Evolutionary conservation across 768 basidiomycete species (phyloP).

Genomic region (Lepiota venenata): DNA sequence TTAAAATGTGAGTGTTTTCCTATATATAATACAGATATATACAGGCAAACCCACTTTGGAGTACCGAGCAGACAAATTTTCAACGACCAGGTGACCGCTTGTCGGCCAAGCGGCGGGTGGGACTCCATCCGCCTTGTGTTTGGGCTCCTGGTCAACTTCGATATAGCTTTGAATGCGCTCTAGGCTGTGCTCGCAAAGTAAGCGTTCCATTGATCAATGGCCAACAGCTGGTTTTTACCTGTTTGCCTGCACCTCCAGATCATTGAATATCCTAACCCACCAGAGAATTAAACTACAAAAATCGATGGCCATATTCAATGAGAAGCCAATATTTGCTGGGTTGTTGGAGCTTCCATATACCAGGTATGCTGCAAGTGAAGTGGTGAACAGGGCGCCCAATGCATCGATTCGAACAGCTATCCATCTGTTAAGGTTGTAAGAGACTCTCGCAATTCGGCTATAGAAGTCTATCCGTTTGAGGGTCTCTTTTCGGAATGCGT

Average conservation of each 20-base stretch:
- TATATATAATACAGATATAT: background rate
- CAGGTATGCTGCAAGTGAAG: constrained; percentile 53
- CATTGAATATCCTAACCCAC: constrained; percentile 41
- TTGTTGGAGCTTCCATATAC: constrained; percentile 32
- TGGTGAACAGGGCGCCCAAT: constrained; percentile 54
- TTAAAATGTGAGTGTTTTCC: background rate
- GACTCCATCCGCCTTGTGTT: constrained; percentile 12
- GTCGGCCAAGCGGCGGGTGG: constrained; percentile 62
- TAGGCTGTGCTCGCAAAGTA: constrained; percentile 11
- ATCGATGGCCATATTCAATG: constrained; percentile 55
- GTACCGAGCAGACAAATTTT: constrained; percentile 51
- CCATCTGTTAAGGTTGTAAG: constrained; percentile 53
- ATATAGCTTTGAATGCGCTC: constrained; percentile 15
- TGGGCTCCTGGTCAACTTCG: constrained; percentile 16
- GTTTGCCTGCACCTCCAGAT: constrained; percentile 43
- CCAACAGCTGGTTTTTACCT: constrained; percentile 25
- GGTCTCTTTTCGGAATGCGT: constrained; percentile 43
- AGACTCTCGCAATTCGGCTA: constrained; percentile 39
- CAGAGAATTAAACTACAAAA: constrained; percentile 59
- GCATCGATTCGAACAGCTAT: constrained; percentile 51
- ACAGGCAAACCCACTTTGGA: constrained; percentile 22
- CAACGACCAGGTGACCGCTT: constrained; percentile 46
- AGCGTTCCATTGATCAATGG: background rate
- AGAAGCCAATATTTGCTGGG: constrained; percentile 48
- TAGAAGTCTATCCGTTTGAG: constrained; percentile 53